Evolutionary conservation across 2,329 filamentous ascomycete species (phyloP).

Genomic region (Ceratocystis destructans): DNA sequence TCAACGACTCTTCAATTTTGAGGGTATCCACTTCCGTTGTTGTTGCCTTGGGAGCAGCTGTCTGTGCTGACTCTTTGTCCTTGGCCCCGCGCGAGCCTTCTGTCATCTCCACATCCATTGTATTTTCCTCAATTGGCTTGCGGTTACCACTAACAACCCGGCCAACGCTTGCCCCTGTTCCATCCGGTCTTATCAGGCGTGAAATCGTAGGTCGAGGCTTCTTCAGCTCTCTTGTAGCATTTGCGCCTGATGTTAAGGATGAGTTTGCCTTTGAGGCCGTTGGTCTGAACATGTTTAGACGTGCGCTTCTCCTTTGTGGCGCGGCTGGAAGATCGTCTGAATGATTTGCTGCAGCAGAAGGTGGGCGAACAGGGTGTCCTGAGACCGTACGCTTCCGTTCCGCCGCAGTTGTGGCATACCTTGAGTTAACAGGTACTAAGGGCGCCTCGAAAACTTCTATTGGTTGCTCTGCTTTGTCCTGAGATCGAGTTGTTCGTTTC

Average conservation of each 20-base stretch:
- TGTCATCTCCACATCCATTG: slow-evolving; percentile 55
- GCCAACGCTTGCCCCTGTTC: slow-evolving; percentile 59
- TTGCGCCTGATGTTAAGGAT: slow-evolving; percentile 19
- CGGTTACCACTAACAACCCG: slow-evolving; percentile 83
- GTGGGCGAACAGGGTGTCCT: slow-evolving; percentile 52
- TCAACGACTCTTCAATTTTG: slow-evolving; percentile 62
- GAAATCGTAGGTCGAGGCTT: slow-evolving; percentile 65
- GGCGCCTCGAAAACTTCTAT: slow-evolving; percentile 30
- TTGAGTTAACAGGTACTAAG: slow-evolving; percentile 27
- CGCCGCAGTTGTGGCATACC: slow-evolving; percentile 32
- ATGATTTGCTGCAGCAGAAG: slow-evolving; percentile 29
- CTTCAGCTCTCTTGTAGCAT: slow-evolving; percentile 54
- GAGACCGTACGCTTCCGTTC: slow-evolving; percentile 89
- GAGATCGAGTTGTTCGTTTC: slow-evolving; percentile 30
- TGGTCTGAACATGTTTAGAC: slow-evolving; percentile 55
- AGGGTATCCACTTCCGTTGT: slow-evolving; percentile 38
- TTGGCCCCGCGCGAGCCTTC: slow-evolving; percentile 34
- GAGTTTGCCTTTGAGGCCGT: slow-evolving; percentile 52
- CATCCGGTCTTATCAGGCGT: slow-evolving; percentile 49
- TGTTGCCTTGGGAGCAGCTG: slow-evolving; percentile 25
- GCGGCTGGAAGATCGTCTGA: slow-evolving; percentile 45
- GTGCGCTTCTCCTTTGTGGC: slow-evolving; percentile 55
- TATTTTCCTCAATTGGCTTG: slow-evolving; percentile 55
- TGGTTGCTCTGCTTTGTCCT: slow-evolving; percentile 28
- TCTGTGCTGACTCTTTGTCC: slow-evolving; percentile 12